Evolutionary conservation across 495 filamentous ascomycete genomes (phyloP), one percentile per base, ranked within the genome.

Genomic region (Viridothelium virens): DNA sequence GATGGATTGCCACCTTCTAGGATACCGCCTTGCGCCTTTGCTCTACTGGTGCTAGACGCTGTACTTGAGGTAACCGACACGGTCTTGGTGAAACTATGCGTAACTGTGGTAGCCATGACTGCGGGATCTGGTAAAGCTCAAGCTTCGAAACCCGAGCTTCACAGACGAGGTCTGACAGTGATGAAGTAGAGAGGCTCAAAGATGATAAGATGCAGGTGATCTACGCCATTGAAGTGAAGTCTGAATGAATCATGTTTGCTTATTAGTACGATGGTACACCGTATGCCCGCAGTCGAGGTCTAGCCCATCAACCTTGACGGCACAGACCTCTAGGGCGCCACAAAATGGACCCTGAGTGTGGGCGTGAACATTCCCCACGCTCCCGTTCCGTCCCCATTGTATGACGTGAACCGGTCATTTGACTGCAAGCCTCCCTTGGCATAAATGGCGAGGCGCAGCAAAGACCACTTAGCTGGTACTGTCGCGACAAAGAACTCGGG

Each of bases 1-100:
- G 84, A 77, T 4, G 91, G 92, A 70, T 93, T 90, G 36, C 80
- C 76, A 34, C 89, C 90, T 69, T 91, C 88, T 25, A 94, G 76
- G 65, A 92, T 85, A 38, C 90, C 87, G n/a, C 79, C 89, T 72
- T 89, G 87, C 18, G 75, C 76, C 38, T 82, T 67, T 25, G 75
- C 81, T 63, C 77, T 69, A 33, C 63, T 67, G 4, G 78, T 73
- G 37, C 63, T 73, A n/a, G 72, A 65, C 34, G 72, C 33, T 37
- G 70, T 64, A 16, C 68, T 61, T n/a, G 65, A 38, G 5, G 70
- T 63, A 14, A 67, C 62, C 10, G 67, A 36, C 3, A 65, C 67
- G 14, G 72, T 74, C 62, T 64, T 69, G 11, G 69, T 72, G 59
- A 74, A 68, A 61, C 71, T 46, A 62, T 71, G 64, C 47, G 67